These are phyloP conservation scores for Aspergillaceae sp. DNA, from an alignment of 2,329 filamentous ascomycete genomes.

Conservation along the genomic window DNA sequence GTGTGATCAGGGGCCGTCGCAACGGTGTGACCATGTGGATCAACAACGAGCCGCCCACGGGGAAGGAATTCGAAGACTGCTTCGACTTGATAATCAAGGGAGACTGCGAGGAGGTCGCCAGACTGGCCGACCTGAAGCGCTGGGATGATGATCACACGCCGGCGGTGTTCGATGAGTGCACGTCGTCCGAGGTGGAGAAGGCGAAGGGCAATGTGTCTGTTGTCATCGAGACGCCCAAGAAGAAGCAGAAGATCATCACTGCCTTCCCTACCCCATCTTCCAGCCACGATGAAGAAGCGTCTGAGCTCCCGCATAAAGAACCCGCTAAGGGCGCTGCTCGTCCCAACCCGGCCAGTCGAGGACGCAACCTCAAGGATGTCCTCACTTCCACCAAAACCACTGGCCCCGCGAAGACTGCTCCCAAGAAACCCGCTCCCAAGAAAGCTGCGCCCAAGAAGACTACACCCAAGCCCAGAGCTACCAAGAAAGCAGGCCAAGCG, in stretches of 20 bases:
- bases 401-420: constrained; percentile 12
- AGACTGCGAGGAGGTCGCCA: constrained; percentile 79
- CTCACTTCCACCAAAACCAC: constrained; percentile 13
- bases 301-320: constrained; percentile 16
- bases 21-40: constrained; percentile 90
- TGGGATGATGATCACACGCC: constrained; percentile 49
- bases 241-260: constrained; percentile 24
- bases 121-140: constrained; percentile 53
- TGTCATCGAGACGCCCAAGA: constrained; percentile 33
- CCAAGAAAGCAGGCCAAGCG: constrained; percentile 12
- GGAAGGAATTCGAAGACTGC: constrained; percentile 78
- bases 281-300: constrained; percentile 28
- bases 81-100: constrained; percentile 88
- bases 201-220: constrained; percentile 31
- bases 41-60: constrained; percentile 76
- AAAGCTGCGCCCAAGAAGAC: constrained; percentile 13
- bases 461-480: constrained; percentile 13
- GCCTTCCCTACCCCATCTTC: constrained; percentile 37
- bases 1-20: constrained; percentile 65
- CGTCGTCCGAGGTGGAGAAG: constrained; percentile 37
- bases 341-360: constrained; percentile 24
- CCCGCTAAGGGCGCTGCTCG: constrained; percentile 6
- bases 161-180: constrained; percentile 36
- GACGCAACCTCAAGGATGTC: constrained; percentile 18
- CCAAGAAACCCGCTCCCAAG: constrained; percentile 15